A percentile compares a stretch with the other conserved stretches of the same genome.
Evolutionary conservation across 148 eudicot species (phyloP).

Genomic region (Persicaria tinctoria): DNA sequence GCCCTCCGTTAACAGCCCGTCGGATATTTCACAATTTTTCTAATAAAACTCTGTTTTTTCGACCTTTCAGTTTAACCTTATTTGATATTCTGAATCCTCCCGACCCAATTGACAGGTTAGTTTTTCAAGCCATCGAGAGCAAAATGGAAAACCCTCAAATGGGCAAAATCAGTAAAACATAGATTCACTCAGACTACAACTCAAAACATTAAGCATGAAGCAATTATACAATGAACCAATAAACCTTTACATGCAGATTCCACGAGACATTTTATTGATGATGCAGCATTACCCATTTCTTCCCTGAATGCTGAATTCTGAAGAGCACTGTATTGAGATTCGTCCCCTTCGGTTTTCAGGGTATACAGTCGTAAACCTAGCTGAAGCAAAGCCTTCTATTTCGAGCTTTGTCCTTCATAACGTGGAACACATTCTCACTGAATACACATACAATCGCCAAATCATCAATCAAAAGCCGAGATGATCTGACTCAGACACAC

Average conservation of each 20-base stretch:
- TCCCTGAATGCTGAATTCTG: neutral
- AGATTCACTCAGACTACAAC: neutral
- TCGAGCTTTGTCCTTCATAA: neutral
- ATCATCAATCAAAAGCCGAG: neutral
- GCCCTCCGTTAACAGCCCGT: too few relatives aligned
- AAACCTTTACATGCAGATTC: slow-evolving; percentile 5
- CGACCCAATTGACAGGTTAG: too few relatives aligned
- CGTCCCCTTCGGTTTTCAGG: neutral
- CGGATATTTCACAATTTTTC: too few relatives aligned
- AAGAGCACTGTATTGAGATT: neutral
- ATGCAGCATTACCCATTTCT: neutral
- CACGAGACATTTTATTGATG: neutral
- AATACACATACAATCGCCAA: neutral
- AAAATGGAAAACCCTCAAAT: neutral
- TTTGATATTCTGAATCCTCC: too few relatives aligned
- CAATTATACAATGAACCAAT: neutral
- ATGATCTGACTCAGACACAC: neutral
- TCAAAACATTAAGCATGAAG: neutral
- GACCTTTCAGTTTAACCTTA: too few relatives aligned
- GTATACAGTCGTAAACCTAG: neutral
- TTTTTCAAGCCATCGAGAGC: too few relatives aligned
- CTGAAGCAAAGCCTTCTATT: neutral
- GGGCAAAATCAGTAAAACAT: neutral
- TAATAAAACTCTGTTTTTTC: too few relatives aligned
- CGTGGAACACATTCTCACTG: neutral